Conservation (phyloP, 352 stramenopile genomes). For the Phytophthora cajani region DNA sequence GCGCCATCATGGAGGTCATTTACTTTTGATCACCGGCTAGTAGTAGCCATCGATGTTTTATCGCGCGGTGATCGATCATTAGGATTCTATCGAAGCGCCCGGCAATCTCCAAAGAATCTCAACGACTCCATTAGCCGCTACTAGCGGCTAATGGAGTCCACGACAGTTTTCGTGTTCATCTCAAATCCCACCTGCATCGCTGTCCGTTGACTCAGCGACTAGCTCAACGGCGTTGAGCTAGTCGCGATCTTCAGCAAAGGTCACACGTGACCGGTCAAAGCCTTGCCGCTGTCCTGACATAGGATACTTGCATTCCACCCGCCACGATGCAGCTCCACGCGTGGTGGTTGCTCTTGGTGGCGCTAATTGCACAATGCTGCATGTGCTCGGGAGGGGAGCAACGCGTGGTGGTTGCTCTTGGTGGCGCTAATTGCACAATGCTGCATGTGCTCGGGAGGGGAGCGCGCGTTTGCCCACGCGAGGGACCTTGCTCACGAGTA, state of each 20-base stretch:
- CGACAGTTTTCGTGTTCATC: neutral
- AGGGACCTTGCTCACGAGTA: slow-evolving; percentile 33
- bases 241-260: slow-evolving; percentile 23
- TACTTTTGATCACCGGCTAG: slow-evolving; percentile 40
- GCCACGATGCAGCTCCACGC: slow-evolving; percentile 18
- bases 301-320: slow-evolving; percentile 7
- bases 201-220: too few relatives aligned
- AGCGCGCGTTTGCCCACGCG: slow-evolving; percentile 29
- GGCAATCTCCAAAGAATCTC: neutral
- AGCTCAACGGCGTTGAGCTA: too few relatives aligned
- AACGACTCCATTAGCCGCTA: neutral
- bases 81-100: neutral
- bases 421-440: slow-evolving; percentile 8
- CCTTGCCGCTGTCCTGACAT: slow-evolving; percentile 11
- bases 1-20: slow-evolving; percentile 38
- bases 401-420: slow-evolving; percentile 21
- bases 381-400: slow-evolving; percentile 13
- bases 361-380: slow-evolving; percentile 8
- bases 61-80: neutral
- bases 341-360: slow-evolving; percentile 21
- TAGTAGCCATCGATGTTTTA: neutral
- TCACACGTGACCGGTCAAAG: slow-evolving; percentile 13
- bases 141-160: too few relatives aligned
- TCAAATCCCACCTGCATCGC: neutral
- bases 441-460: slow-evolving; percentile 10